Base-by-base conservation (phyloP, 495 filamentous ascomycete genomes). In the Penicillium crystallinum region DNA sequence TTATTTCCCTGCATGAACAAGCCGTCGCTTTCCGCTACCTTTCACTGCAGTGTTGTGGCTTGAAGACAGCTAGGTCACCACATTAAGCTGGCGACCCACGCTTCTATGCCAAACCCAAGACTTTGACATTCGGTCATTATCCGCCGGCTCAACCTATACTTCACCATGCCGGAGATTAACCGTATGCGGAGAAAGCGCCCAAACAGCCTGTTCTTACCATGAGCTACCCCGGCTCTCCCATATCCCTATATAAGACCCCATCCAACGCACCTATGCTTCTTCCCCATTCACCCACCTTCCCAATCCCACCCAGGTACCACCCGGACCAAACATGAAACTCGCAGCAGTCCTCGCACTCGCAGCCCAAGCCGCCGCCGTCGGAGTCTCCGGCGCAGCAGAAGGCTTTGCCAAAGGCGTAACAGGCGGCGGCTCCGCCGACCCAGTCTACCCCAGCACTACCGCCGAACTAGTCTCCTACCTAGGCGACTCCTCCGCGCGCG, bases 401-500 rank as follows among this genome's bases (percentile, higher is more conserved):
- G 70, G 70, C 55, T 73, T 73, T 53, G 70, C 70, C 30, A 58
- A 66, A 47, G 70, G 67, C 39, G 64, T 68, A 8, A 75, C 72
- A 21, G 70, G 70, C 45, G 70, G 70, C 63, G 70, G 70, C 42
- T 54, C 40, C 51, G 70, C 70, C 29, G 56, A 59, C 33, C 52
- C 70, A 23, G 70, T 73, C 43, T 73, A 73, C 51, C 70, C 70
- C n/a, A 46, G 40, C 36, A 61, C 62, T 49, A 70, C 52, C 39
- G 64, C 63, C 52, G 68, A 73, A 67, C 67, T 73, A 61, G 67
- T 72, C 66, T 72, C 70, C 35, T 73, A 73, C 59, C 63, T 73
- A 23, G 67, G 67, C 39, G 70, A 73, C 34, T 48, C 36, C 27
- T 49, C 65, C 43, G 42, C 70, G n/a, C 70, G 70, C 19, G 69